Conservation (phyloP, 2,329 filamentous ascomycete genomes). For the Colletotrichum somersetense region DNA sequence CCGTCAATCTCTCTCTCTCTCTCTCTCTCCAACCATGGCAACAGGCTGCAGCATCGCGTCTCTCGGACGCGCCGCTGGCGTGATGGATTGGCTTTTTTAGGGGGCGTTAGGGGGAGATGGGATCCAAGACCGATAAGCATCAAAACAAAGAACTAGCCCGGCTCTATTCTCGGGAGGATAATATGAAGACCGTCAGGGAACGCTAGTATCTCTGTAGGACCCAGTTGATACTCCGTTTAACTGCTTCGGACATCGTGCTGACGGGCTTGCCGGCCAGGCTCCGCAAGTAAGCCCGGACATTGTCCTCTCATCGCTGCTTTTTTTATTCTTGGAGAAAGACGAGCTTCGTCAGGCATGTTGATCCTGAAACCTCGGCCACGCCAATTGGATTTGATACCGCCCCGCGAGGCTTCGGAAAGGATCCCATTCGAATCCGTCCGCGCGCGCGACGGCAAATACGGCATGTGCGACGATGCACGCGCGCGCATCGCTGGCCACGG, state of each 20-base stretch:
- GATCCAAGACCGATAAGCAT: background rate
- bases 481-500: too few species aligned
- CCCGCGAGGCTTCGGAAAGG: background rate
- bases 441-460: too few species aligned
- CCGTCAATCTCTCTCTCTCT: background rate
- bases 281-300: background rate
- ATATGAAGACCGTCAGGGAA: background rate
- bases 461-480: background rate
- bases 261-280: slow-evolving; percentile 17
- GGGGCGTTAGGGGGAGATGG: too few species aligned
- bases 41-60: too few species aligned
- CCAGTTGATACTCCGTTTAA: background rate
- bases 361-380: background rate
- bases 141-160: background rate
- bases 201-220: background rate
- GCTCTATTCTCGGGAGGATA: background rate
- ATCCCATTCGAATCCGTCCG: background rate
- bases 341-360: background rate
- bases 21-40: background rate
- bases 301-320: background rate
- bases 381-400: background rate
- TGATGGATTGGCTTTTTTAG: background rate
- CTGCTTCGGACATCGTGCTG: slow-evolving; percentile 7
- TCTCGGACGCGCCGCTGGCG: background rate
- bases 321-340: too few species aligned